These are phyloP conservation scores for Lactarius vividus DNA, from an alignment of 768 basidiomycete genomes.

Conservation along the genomic window DNA sequence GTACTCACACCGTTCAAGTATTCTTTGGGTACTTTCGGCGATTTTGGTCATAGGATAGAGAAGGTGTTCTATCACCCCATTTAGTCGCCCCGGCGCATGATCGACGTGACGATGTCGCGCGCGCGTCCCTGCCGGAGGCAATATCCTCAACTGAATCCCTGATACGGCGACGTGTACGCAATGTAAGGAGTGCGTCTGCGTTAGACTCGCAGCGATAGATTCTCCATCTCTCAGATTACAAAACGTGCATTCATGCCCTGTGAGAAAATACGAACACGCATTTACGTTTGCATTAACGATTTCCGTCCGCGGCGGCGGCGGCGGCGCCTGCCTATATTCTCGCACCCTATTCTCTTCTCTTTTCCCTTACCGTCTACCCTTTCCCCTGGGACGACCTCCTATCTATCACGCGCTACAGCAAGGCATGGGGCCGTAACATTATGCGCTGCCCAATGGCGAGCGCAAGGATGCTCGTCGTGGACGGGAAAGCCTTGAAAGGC, in stretches of 20 bases:
- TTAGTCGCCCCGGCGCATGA: background rate
- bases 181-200: background rate
- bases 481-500: background rate
- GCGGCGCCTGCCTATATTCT: background rate
- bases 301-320: background rate
- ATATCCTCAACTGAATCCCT: background rate
- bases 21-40: background rate
- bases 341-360: background rate
- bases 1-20: background rate
- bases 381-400: background rate
- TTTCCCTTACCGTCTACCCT: background rate
- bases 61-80: slow-evolving; percentile 12
- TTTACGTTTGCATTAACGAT: background rate
- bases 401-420: background rate
- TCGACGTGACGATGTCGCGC: background rate
- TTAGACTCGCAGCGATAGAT: background rate
- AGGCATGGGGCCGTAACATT: background rate
- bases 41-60: slow-evolving; percentile 1
- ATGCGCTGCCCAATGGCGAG: background rate
- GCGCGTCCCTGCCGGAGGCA: background rate
- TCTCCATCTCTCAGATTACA: background rate
- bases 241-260: background rate
- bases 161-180: background rate
- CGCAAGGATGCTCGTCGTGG: background rate
- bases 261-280: background rate